Evolutionary conservation across 371 early-diverging fungal species (phyloP).

Genomic region (Mucor circinelloides): DNA sequence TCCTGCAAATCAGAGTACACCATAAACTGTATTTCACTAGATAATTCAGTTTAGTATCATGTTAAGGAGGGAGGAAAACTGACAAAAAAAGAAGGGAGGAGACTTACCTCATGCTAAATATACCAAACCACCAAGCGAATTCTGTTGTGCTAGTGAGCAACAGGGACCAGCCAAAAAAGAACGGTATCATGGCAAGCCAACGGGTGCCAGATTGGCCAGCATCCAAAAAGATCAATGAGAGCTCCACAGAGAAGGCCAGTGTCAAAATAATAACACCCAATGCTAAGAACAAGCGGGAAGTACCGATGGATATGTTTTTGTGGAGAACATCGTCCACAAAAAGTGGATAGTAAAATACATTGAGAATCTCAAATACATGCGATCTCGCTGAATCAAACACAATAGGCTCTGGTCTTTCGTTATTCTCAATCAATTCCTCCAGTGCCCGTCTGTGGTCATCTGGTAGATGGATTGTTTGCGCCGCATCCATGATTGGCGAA

Average conservation of each 20-base stretch:
- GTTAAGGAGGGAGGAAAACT: not conserved
- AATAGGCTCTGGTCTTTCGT: constrained; percentile 49
- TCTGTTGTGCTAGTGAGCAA: constrained; percentile 38
- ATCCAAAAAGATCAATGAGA: constrained; percentile 44
- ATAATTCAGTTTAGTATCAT: not conserved
- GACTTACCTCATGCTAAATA: constrained; percentile 39
- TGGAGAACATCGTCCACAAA: constrained; percentile 46
- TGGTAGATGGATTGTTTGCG: constrained; percentile 46
- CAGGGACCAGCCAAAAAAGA: constrained; percentile 44
- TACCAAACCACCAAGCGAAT: constrained; percentile 54
- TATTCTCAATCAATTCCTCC: constrained; percentile 41
- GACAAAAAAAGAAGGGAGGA: not conserved
- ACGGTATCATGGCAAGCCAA: constrained; percentile 40
- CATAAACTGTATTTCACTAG: constrained; percentile 43
- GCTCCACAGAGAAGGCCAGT: constrained; percentile 40
- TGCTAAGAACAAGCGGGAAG: constrained; percentile 24
- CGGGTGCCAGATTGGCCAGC: constrained; percentile 29
- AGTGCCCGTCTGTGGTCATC: constrained; percentile 48
- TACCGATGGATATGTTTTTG: constrained; percentile 31
- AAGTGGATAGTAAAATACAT: constrained; percentile 51
- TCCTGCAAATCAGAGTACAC: constrained; percentile 39
- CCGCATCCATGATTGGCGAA: constrained; percentile 33
- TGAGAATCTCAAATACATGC: constrained; percentile 51
- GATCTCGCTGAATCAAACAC: constrained; percentile 51
- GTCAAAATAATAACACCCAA: constrained; percentile 36